Evolutionary conservation across 768 basidiomycete species (phyloP), one percentile per base, ranked within the genome.

Genomic region (Pulveroboletus sp.): DNA sequence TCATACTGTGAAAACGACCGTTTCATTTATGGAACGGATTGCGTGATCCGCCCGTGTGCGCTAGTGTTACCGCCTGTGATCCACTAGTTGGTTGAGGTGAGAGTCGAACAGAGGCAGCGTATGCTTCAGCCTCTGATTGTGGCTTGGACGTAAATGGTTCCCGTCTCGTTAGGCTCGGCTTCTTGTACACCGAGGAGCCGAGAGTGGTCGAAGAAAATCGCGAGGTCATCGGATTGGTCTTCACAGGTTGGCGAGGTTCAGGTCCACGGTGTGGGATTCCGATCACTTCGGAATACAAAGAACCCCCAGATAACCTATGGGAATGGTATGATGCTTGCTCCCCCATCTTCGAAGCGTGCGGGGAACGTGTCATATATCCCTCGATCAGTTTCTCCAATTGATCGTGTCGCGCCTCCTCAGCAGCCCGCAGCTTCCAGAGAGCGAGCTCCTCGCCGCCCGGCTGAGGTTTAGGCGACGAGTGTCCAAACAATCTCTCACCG

Each of bases 181-280:
- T 59, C 59, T 65, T 64, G 53, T 55, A 55, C 50, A 62, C 49
- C 19, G 70, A 73, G 31, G 72, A 76, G 35, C 70, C 69, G 42
- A 68, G 56, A 29, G 76, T 77, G 42, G 74, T 75, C 24, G 68
- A 63, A 20, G 80, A 83, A 61, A 78, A 77, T 45, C 78, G 70
- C 51, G 77, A 76, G 6, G 70, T 61, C 49, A 75, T 58, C 29
- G 71, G 62, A 26, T 75, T 70, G 34, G 67, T 71, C 68, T 76
- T 77, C 55, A 87, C 74, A 17, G 87, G 85, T 65, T 83, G 78
- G n/a, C 86, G 77, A n/a, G 86, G 80, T 59, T 88, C 84, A 6
- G 88, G 82, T 35, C 73, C 77, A 23, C 71, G 71, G 27, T 78
- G 76, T 53, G 80, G 80, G 30, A 73, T 60, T 17, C 88, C 86